phyloP scores from a whole-genome alignment of 495 filamentous ascomycete species.

The Penicillium pancosmium region DNA sequence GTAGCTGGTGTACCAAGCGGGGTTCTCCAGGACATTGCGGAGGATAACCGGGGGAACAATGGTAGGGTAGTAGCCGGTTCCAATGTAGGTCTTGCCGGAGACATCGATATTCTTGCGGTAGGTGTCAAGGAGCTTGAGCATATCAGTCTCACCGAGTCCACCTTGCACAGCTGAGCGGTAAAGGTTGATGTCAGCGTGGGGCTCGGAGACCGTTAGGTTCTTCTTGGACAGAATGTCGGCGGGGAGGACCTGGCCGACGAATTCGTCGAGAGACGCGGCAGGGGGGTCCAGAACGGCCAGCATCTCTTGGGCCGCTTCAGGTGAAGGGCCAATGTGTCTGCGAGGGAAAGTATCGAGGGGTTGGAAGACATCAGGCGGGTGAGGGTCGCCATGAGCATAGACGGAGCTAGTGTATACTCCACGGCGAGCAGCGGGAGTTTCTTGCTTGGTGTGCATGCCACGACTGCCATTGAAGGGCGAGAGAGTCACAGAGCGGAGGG shows the following conservation, averaged over 20 bases:
- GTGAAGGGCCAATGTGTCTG: constrained; percentile 92
- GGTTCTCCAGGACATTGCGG: constrained; percentile 90
- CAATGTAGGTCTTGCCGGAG: constrained; percentile 67
- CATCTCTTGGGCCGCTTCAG: constrained; percentile 74
- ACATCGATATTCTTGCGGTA: constrained; percentile 68
- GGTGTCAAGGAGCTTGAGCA: constrained; percentile 62
- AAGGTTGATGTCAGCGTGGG: constrained; percentile 42
- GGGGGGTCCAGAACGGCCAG: constrained; percentile 79
- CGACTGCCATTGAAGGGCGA: constrained; percentile 35
- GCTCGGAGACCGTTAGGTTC: constrained; percentile 47
- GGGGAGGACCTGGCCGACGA: constrained; percentile 86
- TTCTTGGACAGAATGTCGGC: constrained; percentile 75
- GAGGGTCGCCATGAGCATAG: constrained; percentile 45
- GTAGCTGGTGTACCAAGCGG: constrained; percentile 98
- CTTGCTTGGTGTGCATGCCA: constrained; percentile 30
- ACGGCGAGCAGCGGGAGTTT: constrained; percentile 31
- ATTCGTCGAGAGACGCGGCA: constrained; percentile 74
- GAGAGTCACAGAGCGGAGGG: constrained; percentile 32
- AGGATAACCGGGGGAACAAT: constrained; percentile 90
- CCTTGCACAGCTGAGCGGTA: constrained; percentile 52
- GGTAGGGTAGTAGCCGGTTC: constrained; percentile 86
- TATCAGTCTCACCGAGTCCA: constrained; percentile 66
- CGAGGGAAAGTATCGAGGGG: constrained; percentile 72
- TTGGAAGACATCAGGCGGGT: constrained; percentile 48
- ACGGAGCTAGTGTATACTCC: constrained; percentile 46